Percentiles rank a stretch among this genome's conserved stretches.
Conservation (phyloP, 176 grass and related monocot genomes). For the Aegilops speltoides region DNA sequence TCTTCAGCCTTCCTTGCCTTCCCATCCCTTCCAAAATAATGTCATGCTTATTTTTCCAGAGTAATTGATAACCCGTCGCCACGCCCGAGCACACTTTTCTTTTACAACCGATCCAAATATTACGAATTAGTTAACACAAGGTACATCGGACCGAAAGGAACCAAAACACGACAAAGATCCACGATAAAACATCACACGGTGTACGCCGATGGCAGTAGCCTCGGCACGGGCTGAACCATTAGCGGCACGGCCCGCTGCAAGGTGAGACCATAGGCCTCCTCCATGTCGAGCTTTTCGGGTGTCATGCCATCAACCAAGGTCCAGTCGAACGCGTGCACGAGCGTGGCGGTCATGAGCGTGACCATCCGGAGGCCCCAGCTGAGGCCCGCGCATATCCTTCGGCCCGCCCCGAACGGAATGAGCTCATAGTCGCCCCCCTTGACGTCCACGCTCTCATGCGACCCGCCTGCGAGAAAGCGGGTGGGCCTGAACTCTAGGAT, state of each 20-base stretch:
- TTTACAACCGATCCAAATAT: too few species aligned
- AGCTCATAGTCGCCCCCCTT: conserved; percentile 56
- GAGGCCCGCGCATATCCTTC: conserved; percentile 24
- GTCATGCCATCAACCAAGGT: neutral
- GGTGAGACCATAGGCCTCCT: conserved; percentile 33
- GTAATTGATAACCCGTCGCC: too few species aligned
- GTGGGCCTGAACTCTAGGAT: conserved; percentile 34
- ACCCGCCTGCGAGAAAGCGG: conserved; percentile 37
- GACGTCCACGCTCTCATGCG: conserved; percentile 38
- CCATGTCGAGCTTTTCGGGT: conserved; percentile 19
- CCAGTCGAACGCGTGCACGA: conserved; percentile 65
- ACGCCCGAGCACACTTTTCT: too few species aligned
- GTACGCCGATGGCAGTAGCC: conserved; percentile 37
- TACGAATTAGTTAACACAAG: neutral
- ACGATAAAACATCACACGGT: neutral
- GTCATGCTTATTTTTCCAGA: too few species aligned
- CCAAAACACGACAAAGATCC: neutral
- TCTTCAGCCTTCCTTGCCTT: too few species aligned
- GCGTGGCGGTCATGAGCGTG: conserved; percentile 38
- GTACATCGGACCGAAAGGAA: neutral
- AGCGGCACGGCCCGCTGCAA: conserved; percentile 49
- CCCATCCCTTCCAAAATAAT: too few species aligned
- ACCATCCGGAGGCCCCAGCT: conserved; percentile 65
- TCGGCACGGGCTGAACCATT: conserved; percentile 34
- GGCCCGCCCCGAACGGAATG: conserved; percentile 54